phyloP scores from a whole-genome alignment of 192 early-diverging fungal species.

The Backusella parvicylindrica region DNA sequence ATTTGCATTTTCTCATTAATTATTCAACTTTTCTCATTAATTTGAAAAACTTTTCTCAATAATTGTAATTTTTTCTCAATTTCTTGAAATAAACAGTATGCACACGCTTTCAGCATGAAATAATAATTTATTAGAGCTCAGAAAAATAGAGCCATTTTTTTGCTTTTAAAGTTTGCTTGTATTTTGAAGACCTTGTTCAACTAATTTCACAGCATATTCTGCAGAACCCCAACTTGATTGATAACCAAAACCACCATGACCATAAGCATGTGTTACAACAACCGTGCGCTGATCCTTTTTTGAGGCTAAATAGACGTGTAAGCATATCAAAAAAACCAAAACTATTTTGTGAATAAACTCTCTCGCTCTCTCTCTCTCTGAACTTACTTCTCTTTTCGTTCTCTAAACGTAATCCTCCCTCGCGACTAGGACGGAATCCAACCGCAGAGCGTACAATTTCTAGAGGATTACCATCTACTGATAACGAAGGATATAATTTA shows the following conservation, averaged over 20 bases:
- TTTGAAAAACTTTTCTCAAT: no score
- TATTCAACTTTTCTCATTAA: no score
- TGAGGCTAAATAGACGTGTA: neutral
- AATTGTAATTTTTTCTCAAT: no score
- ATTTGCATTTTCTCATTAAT: no score
- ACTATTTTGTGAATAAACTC: neutral
- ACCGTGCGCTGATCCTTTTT: slow-evolving; percentile 20
- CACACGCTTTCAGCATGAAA: neutral
- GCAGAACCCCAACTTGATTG: slow-evolving; percentile 64
- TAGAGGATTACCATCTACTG: slow-evolving; percentile 13
- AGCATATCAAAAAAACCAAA: neutral
- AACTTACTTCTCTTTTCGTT: slow-evolving; percentile 37
- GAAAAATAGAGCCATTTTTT: neutral
- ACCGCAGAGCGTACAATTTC: slow-evolving; percentile 40
- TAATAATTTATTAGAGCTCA: neutral
- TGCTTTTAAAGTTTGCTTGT: neutral
- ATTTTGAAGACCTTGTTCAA: slow-evolving; percentile 28
- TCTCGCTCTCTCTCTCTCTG: no score
- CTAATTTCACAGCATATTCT: slow-evolving; percentile 33
- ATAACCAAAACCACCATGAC: slow-evolving; percentile 60
- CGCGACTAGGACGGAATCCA: slow-evolving; percentile 53
- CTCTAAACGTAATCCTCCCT: slow-evolving; percentile 51
- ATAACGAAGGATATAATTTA: slow-evolving; percentile 40
- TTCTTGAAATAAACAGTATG: no score
- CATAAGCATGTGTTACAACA: slow-evolving; percentile 60